Percentiles rank a stretch among this genome's conserved stretches.
These are phyloP conservation scores for Blastomyces gilchristii DNA, from an alignment of 2,329 filamentous ascomycete genomes.

Conservation along the genomic window DNA sequence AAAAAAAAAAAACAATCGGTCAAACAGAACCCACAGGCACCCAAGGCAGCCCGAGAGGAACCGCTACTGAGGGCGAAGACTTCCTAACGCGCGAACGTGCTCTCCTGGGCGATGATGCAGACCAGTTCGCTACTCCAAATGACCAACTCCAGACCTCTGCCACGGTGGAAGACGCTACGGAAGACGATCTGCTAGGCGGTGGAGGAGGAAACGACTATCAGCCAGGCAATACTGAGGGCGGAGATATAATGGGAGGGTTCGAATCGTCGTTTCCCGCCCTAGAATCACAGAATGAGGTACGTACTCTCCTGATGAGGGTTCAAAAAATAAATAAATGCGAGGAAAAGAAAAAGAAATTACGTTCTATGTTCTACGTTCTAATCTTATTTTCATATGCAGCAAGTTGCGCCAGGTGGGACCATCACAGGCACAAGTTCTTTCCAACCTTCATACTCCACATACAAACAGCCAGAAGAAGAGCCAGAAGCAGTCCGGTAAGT, in stretches of 20 bases:
- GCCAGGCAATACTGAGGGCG: constrained; percentile 13
- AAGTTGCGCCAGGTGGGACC: constrained; percentile 62
- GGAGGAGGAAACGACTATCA: constrained; percentile 37
- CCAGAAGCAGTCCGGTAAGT: constrained; percentile 65
- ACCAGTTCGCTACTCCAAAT: constrained; percentile 71
- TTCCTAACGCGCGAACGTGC: constrained; percentile 90
- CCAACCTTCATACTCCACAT: constrained; percentile 42
- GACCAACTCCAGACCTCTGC: constrained; percentile 46
- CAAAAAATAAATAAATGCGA: neutral
- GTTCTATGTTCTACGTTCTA: neutral
- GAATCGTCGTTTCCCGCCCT: constrained; percentile 88
- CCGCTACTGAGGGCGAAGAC: constrained; percentile 55
- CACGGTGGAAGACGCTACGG: constrained; percentile 52
- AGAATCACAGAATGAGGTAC: constrained; percentile 60
- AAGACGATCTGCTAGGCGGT: constrained; percentile 63
- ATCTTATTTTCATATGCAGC: constrained; percentile 37
- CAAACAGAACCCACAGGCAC: constrained; percentile 21
- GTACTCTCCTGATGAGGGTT: neutral
- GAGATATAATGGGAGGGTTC: constrained; percentile 52
- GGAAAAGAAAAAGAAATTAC: neutral
- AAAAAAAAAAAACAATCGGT: neutral
- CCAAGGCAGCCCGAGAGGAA: constrained; percentile 13
- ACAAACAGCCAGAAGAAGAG: constrained; percentile 62
- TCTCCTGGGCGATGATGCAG: constrained; percentile 80
- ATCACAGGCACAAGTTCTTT: constrained; percentile 63